Evolutionary conservation across 2,329 filamentous ascomycete genomes (phyloP), one percentile per base, ranked within the genome.

Genomic region (Fusarium brevicatenulatum): DNA sequence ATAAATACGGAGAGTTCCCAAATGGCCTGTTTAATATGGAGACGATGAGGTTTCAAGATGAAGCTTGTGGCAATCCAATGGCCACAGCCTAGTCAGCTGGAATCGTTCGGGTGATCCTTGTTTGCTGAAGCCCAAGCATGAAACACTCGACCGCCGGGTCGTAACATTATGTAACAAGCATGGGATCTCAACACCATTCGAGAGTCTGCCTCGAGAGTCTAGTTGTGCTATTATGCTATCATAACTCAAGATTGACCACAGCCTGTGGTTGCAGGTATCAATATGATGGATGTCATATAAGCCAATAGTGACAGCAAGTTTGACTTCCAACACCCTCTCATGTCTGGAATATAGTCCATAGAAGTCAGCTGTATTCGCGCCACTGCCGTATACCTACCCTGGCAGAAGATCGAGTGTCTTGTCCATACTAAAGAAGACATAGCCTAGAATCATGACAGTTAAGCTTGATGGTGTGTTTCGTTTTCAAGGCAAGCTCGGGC

Each of bases 11-110:
- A 62, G 65, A 52, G 30, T 58, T 36, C 66, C 32, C 65, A 63
- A 66, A 25, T 60, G 62, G 46, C 61, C 49, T 73, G 74, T 72
- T 74, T 73, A 74, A 73, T 70, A 55, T 66, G 63, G 70, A 64
- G 68, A 47, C 60, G 34, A 16, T 46, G 21, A 44, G 55, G 47
- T 53, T 55, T 55, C 54, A 46, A 69, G 63, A 74, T 61, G 59
- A 50, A 66, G 49, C 47, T 63, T 62, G 62, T 52, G 42, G 43
- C 53, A 36, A 67, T 63, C 50, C 28, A 30, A 34, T 42, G 34
- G 42, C 43, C 25, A 50, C 54, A 52, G 21, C 42, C 55, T 44
- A 57, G 47, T 18, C n/a, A 52, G 47, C 47, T 57, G 61, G 66
- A 70, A 70, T 54, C 23, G 46, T 55, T 23, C 19, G n/a, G 37